A percentile compares a stretch with the other conserved stretches of the same genome.
Evolutionary conservation across 2,329 filamentous ascomycete species (phyloP).

Genomic region (Triangularia verruculosa): DNA sequence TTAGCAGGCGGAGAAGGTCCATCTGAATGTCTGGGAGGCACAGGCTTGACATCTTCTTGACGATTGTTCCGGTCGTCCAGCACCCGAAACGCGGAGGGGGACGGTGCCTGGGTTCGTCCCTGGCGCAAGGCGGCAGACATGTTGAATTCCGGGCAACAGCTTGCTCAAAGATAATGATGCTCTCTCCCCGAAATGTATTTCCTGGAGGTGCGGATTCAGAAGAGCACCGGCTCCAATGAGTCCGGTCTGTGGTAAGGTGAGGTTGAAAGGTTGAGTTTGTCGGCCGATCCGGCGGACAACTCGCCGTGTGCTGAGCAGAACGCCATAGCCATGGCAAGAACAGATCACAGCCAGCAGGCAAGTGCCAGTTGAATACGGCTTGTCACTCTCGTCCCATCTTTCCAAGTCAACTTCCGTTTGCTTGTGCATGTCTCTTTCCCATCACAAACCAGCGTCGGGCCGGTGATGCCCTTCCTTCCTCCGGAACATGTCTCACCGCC

Average conservation of each 20-base stretch:
- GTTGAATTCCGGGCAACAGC: background rate
- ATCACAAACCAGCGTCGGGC: background rate
- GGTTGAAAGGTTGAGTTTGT: background rate
- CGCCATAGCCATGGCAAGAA: background rate
- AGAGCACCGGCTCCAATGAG: background rate
- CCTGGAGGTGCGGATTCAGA: background rate
- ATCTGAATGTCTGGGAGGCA: background rate
- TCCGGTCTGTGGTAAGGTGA: background rate
- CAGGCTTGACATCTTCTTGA: background rate
- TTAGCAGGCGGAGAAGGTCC: background rate
- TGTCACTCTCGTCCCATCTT: background rate
- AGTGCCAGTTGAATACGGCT: background rate
- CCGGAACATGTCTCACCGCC: background rate
- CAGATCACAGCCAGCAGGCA: background rate
- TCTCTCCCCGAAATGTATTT: background rate
- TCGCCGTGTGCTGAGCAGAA: background rate
- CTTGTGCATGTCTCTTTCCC: background rate
- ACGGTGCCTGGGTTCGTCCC: background rate
- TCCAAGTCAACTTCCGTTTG: background rate
- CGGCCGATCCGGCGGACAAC: background rate
- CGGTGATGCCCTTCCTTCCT: background rate
- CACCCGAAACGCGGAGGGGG: background rate
- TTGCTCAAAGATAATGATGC: background rate
- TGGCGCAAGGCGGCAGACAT: background rate
- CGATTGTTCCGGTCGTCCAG: background rate